Base-by-base conservation (phyloP, 139 green algal genomes). In the Micromonas commoda region DNA sequence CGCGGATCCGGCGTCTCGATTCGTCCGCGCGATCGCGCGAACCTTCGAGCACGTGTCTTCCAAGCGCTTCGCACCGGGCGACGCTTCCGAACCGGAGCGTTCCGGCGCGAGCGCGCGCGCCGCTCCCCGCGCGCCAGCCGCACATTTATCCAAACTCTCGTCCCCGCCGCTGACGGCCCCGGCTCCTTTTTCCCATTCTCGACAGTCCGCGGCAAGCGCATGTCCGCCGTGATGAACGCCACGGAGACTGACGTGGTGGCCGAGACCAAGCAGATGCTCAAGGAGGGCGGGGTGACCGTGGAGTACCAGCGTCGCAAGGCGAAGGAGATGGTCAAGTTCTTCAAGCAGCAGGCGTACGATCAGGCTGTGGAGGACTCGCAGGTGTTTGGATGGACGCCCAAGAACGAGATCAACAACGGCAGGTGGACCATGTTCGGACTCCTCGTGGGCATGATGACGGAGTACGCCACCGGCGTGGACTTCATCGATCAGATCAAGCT, bases 341-440 rank as follows among this genome's bases (percentile, higher is more conserved):
- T 98, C 74, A 86, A 91, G 67, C 84, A 91, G 38, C 45, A 72
- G 70, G 63, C 82, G 39, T 85, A 83, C 31, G 77, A 88, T 29
- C 24, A 86, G 57, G 21, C 73, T 1, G 31, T 83, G 37, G 21
- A 69, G 28, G 65, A 85, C 3, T 29, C 37, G 24, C 29, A 78
- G 80, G 82, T 92, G 26, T 96, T 98, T 77, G 94, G 94, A 5
- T 98, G 90, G 88, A 97, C 92, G 0, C 77, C 57, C 2, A 89
- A 90, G 69, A 96, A 96, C 38, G 94, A 98, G 80, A 96, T 97
- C 31, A 82, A 63, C 74, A 98, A 98, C 76, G 94, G 94, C 0
- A 89, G 94, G 19, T 98, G 94, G 94, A 91, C 96, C 1, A 98
- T 98, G 94, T 96, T 98, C 82, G 94, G 94, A 0, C 81, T 97